A percentile compares a stretch with the other conserved stretches of the same genome.
Conservation (phyloP, 306 rosid genomes). For the Comarum palustre region DNA sequence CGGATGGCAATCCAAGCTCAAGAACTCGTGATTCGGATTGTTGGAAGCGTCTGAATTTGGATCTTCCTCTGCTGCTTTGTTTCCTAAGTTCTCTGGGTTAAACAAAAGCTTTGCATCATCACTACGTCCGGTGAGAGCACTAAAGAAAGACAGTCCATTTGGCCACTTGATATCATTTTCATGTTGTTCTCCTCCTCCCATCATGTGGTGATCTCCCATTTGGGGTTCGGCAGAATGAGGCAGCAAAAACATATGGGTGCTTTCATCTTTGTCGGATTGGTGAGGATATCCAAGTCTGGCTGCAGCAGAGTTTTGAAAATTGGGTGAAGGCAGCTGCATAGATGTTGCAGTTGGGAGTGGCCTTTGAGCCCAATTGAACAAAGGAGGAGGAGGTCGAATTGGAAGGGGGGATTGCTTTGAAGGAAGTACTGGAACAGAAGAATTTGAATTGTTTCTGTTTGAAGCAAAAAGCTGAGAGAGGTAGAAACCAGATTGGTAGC, state of each 20-base stretch:
- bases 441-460: constrained; percentile 55
- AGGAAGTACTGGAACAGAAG: constrained; percentile 52
- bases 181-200: constrained; percentile 54
- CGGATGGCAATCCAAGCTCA: constrained; percentile 83
- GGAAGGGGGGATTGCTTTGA: constrained; percentile 68
- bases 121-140: constrained; percentile 71
- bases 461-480: constrained; percentile 94
- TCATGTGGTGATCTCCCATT: constrained; percentile 57
- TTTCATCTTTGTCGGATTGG: constrained; percentile 59
- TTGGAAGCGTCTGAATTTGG: constrained; percentile 41
- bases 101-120: constrained; percentile 83
- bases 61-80: constrained; percentile 45
- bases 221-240: constrained; percentile 68
- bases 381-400: constrained; percentile 69
- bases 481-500: constrained; percentile 91
- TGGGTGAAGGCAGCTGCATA: constrained; percentile 65
- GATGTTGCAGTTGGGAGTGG: constrained; percentile 56
- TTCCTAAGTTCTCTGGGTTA: constrained; percentile 62
- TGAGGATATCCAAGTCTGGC: constrained; percentile 54
- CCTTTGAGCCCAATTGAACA: constrained; percentile 84
- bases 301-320: constrained; percentile 48
- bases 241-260: constrained; percentile 63
- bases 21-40: constrained; percentile 57
- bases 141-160: constrained; percentile 79
- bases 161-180: constrained; percentile 94